These are phyloP conservation scores for Tylopilus orsonianus DNA, from an alignment of 1,284 basidiomycete genomes.

Conservation along the genomic window DNA sequence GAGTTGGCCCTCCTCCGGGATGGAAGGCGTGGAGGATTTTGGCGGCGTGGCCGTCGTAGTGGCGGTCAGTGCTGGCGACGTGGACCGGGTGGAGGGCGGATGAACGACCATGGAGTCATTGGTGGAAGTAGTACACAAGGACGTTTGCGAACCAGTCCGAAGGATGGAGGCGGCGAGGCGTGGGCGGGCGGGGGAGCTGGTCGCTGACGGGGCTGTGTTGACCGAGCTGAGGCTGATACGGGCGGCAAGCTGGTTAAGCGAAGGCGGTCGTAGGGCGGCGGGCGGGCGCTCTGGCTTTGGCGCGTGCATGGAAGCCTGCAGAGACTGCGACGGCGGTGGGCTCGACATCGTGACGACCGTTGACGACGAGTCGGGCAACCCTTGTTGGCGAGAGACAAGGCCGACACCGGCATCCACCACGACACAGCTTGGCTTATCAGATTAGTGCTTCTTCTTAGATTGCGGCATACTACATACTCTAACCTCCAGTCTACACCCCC, in stretches of 20 bases:
- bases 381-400: conserved; percentile 18
- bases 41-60: conserved; percentile 51
- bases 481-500: too few relatives aligned
- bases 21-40: conserved; percentile 42
- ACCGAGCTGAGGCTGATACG: conserved; percentile 55
- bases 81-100: conserved; percentile 58
- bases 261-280: conserved; percentile 51
- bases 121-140: conserved; percentile 51
- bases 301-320: conserved; percentile 37
- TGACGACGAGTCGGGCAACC: conserved; percentile 14
- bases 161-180: conserved; percentile 72
- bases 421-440: too few relatives aligned
- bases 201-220: conserved; percentile 33
- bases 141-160: conserved; percentile 61
- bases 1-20: conserved; percentile 35
- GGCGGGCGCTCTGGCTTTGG: conserved; percentile 42
- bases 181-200: conserved; percentile 48
- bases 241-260: conserved; percentile 78
- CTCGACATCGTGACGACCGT: conserved; percentile 30
- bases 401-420: background rate
- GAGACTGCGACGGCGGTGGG: conserved; percentile 30
- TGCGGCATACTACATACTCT: too few relatives aligned
- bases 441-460: too few relatives aligned
- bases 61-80: conserved; percentile 30
- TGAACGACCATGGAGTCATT: conserved; percentile 66